These are phyloP conservation scores for Fusarium sp. DNA, from an alignment of 2,329 filamentous ascomycete genomes.

Conservation along the genomic window DNA sequence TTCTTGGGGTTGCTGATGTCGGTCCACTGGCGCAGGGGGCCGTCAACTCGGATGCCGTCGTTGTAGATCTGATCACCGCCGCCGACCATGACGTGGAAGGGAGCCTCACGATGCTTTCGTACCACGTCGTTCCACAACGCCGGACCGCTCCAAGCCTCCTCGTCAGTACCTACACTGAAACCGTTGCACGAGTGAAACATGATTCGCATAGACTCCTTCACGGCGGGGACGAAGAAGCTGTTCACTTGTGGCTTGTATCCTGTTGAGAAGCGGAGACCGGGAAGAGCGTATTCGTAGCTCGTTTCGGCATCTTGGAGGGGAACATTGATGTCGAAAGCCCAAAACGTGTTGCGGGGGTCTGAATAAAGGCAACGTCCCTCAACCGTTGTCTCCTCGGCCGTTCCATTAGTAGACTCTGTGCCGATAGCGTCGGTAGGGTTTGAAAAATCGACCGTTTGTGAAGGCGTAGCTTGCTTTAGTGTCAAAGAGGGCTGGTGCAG, in stretches of 20 bases:
- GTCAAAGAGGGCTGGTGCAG: conserved; percentile 66
- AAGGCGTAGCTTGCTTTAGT: conserved; percentile 55
- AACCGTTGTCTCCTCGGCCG: conserved; percentile 54
- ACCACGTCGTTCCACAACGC: conserved; percentile 94
- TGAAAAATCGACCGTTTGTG: conserved; percentile 27
- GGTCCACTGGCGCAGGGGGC: conserved; percentile 83
- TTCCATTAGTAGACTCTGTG: conserved; percentile 42
- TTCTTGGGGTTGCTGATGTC: conserved; percentile 82
- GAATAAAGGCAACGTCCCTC: conserved; percentile 66
- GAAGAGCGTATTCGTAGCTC: conserved; percentile 80
- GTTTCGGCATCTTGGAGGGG: conserved; percentile 75
- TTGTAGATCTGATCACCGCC: conserved; percentile 98
- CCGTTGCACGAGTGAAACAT: conserved; percentile 99
- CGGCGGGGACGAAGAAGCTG: conserved; percentile 84
- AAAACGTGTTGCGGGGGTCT: conserved; percentile 79
- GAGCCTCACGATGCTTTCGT: conserved; percentile 77
- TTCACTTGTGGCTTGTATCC: conserved; percentile 65
- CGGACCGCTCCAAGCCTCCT: conserved; percentile 86
- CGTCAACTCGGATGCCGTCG: conserved; percentile 85
- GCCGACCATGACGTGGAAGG: conserved; percentile 95
- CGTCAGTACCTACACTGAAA: conserved; percentile 86
- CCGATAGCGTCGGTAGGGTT: conserved; percentile 45
- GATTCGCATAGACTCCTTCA: conserved; percentile 89
- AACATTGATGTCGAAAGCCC: conserved; percentile 84
- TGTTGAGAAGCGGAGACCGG: conserved; percentile 67